Base-by-base conservation (phyloP, 805 yeast genomes). In the Priceomyces melissophilus region DNA sequence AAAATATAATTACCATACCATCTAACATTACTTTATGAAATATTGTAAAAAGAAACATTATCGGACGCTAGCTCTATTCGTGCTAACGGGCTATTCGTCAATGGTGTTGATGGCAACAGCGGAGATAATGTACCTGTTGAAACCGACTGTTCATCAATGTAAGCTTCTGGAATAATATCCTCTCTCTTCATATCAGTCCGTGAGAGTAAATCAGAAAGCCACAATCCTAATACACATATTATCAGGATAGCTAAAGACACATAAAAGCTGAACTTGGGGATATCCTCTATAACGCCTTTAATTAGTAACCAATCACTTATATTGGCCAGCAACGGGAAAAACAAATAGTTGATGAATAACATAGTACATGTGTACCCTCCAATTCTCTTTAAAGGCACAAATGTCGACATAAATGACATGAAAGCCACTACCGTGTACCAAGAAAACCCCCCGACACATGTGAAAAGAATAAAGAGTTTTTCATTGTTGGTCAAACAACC, bases 381-480 rank as follows among this genome's bases (percentile, higher is more conserved):
- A 20, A 20, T 20, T 20, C 25, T 20, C 25, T 20, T 20, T 20
- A 20, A 12, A 9, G 42, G 34, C 8, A 41, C 26, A 17, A 47
- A 37, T 8, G 25, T 57, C 1, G 81, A 45, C 0, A 82, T 65
- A 49, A 75, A 81, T 5, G 79, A 42, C 0, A 79, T 68, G 25
- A 20, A 20, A 8, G 25, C 25, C 25, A 20, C 25, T 20, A 20
- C 25, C 25, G 25, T 20, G 42, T 14, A 13, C 42, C 35, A 20
- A 20, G 25, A 20, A 20, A 20, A 20, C 25, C 25, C 25, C 3
- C 35, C 44, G 6, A 51, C 44, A 16, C 50, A 30, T 10, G 50
- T 29, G 35, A 44, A 20, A 28, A 63, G 63, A 2, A 58, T 44
- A 20, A 58, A 35, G 13, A 50, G 53, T 2, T 66, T 61, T n/a